Conservation (phyloP, 352 stramenopile genomes). For the Albugo candida region DNA sequence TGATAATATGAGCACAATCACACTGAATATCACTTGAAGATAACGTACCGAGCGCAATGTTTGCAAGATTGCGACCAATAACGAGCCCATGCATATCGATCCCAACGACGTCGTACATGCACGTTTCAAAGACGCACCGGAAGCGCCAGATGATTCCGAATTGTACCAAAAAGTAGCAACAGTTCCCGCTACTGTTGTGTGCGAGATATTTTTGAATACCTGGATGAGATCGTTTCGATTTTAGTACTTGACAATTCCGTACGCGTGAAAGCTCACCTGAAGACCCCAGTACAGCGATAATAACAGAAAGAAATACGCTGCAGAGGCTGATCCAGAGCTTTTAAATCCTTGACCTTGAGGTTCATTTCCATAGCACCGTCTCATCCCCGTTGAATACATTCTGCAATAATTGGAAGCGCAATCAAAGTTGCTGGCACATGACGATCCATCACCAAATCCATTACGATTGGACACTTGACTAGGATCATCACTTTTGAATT, state of each 20-base stretch:
- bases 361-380: too few relatives aligned
- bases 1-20: neutral
- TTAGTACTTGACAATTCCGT: neutral
- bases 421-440: slow-evolving; percentile 13
- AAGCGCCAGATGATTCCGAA: slow-evolving; percentile 63
- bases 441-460: slow-evolving; percentile 1
- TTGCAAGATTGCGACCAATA: slow-evolving; percentile 88
- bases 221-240: neutral
- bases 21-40: neutral
- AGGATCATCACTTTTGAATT: slow-evolving; percentile 17
- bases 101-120: slow-evolving; percentile 84
- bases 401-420: slow-evolving; percentile 22
- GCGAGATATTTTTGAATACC: slow-evolving; percentile 85
- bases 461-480: too few relatives aligned
- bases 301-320: slow-evolving; percentile 67
- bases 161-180: slow-evolving; percentile 93
- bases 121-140: slow-evolving; percentile 63
- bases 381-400: neutral
- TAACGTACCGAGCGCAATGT: slow-evolving; percentile 49
- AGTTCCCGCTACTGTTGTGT: slow-evolving; percentile 82
- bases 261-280: slow-evolving; percentile 9
- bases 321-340: slow-evolving; percentile 8
- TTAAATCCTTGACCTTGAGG: too few relatives aligned
- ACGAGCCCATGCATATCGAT: slow-evolving; percentile 89
- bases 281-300: slow-evolving; percentile 90